Evolutionary conservation across 163 green algal genomes (phyloP), one percentile per base, ranked within the genome.

Genomic region (Scenedesmus sp.): DNA sequence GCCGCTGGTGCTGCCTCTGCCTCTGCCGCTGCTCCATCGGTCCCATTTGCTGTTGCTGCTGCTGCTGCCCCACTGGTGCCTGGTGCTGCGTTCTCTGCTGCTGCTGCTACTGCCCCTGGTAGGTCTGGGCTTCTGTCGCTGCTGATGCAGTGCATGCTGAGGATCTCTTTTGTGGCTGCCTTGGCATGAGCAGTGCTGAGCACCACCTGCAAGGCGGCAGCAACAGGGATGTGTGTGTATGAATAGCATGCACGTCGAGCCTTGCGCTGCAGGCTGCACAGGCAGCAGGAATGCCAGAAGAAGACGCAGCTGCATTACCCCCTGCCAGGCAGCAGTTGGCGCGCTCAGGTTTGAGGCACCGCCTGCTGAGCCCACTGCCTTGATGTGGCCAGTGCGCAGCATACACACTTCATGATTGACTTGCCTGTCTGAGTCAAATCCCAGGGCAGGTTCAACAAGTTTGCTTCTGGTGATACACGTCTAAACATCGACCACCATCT

Each of bases 101-200:
- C 73, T 81, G 70, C 70, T 81, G 70, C 70, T 82, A 37, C 85
- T 40, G 2, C 85, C 30, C n/a, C 53, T 37, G 35, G 49, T 3
- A 94, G 89, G 40, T 94, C 92, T 53, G 89, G 49, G 35, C 53
- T 87, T 2, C 92, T 56, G 86, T 94, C 92, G 6, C 79, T 83
- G 81, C 79, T 81, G 51, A 94, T 94, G 90, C 90, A 93, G 83
- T 94, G 92, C 51, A 85, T 85, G 2, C 44, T 78, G 33, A 94
- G 65, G 65, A 94, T 93, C 46, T 94, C 92, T 5, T 76, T 80
- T 0, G 92, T 94, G 0, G 90, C 65, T 16, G 65, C 90, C 59
- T 90, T 91, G 35, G 92, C 92, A 35, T 18, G 9, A 22, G 42
- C 85, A 20, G 40, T 72, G n/a, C 2, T 35, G 15, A 7, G 35